phyloP scores from a whole-genome alignment of 2,329 filamentous ascomycete species.

The Geoglossum cookeanum region DNA sequence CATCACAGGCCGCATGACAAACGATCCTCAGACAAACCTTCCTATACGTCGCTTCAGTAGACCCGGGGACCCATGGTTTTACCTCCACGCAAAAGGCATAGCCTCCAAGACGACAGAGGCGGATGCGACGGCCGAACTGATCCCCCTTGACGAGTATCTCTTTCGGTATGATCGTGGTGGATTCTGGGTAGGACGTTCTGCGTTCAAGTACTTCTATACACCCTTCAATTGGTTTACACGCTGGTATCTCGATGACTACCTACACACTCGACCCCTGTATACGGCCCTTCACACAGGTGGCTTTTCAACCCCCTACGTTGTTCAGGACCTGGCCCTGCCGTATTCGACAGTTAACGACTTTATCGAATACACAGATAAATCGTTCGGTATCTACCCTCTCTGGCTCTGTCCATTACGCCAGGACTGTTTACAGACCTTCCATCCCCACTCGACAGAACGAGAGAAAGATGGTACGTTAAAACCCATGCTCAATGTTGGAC shows the following conservation, averaged over 20 bases:
- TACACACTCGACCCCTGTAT: slow-evolving; percentile 43
- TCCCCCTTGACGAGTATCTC: slow-evolving; percentile 33
- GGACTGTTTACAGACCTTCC: slow-evolving; percentile 5
- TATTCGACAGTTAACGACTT: slow-evolving; percentile 31
- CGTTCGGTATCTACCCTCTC: slow-evolving; percentile 33
- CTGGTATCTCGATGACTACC: slow-evolving; percentile 38
- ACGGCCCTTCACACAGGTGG: slow-evolving; percentile 41
- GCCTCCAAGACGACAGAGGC: slow-evolving; percentile 8
- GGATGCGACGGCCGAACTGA: slow-evolving; percentile 17
- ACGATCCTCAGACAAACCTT: slow-evolving; percentile 8
- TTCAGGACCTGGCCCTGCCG: slow-evolving; percentile 44
- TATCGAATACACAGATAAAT: slow-evolving; percentile 29
- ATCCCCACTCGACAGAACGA: not conserved
- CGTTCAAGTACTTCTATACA: slow-evolving; percentile 39
- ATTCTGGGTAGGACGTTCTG: slow-evolving; percentile 43
- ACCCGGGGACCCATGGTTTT: slow-evolving; percentile 51
- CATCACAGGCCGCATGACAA: slow-evolving; percentile 13
- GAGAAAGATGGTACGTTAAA: not conserved
- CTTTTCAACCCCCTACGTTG: slow-evolving; percentile 34
- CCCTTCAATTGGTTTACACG: slow-evolving; percentile 42
- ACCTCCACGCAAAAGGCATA: slow-evolving; percentile 38
- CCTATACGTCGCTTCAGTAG: slow-evolving; percentile 32
- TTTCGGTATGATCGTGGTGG: slow-evolving; percentile 45
- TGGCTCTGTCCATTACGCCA: slow-evolving; percentile 37
- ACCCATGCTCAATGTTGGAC: slow-evolving; percentile 35